Evolutionary conservation across 2,329 filamentous ascomycete genomes (phyloP), one percentile per base, ranked within the genome.

Genomic region (Aspergillus arachidicola): DNA sequence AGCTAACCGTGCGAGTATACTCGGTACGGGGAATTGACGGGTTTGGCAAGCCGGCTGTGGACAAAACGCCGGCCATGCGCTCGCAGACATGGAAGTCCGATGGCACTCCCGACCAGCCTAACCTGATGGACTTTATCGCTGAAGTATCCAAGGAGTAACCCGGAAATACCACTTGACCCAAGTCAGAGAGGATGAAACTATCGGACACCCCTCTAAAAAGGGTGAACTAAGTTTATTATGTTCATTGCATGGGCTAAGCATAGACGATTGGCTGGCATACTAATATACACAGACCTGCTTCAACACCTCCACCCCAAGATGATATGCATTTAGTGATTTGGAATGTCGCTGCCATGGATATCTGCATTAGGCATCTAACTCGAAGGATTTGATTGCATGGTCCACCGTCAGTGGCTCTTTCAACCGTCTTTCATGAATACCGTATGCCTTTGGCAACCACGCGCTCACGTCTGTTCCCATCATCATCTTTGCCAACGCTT

Each of bases 401-500:
- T 38, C 46, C 5, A 59, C 57, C 14, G 58, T 59, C n/a, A 65
- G 45, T 3, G 38, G 26, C 23, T 57, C 23, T 30, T 34, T 60
- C 34, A 63, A 9, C 12, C 58, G 57, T 28, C 16, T 32, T 14
- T 59, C 62, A 41, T 59, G 26, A 28, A 64, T 59, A 14, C 51
- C 16, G 54, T 63, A 63, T 2, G 61, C 51, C 7, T 50, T 54
- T 7, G 61, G 61, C 21, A 63, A 34, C 50, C 50, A 60, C 9
- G 23, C 21, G 26, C 38, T 23, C 26, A 55, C 38, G 10, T 60
- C 50, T 30, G 55, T 51, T 4, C 72, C 68, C n/a, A 78, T 64
- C 58, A 78, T 69, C 68, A 72, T 73, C 57, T 64, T 61, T 3
- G 65, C 74, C 45, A 76, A 56, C 2, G 68, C 71, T 54, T 75